A percentile compares a stretch with the other conserved stretches of the same genome.
phyloP scores from a whole-genome alignment of 148 eudicot species.

The Mesembryanthemum crystallinum region DNA sequence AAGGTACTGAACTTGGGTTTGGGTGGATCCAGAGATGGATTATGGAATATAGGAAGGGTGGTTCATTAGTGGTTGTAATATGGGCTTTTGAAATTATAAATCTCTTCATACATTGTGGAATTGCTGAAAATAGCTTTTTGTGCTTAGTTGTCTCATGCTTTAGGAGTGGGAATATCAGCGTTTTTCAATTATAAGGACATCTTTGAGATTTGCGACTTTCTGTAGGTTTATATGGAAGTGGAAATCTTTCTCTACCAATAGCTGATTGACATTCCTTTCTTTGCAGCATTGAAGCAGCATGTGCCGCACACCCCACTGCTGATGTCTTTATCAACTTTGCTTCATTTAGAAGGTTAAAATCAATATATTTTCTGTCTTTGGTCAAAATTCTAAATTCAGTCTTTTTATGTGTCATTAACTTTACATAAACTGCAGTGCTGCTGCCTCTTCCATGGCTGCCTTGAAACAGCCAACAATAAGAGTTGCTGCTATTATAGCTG shows the following conservation, averaged over 20 bases:
- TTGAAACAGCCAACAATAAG: constrained; percentile 91
- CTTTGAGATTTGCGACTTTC: not conserved
- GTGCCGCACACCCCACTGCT: constrained; percentile 96
- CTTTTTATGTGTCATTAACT: not conserved
- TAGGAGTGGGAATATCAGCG: not conserved
- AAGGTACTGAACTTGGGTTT: not conserved
- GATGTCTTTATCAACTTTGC: constrained; percentile 98
- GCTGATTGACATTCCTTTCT: constrained; percentile 10
- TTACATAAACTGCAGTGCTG: constrained; percentile 58
- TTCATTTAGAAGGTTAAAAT: constrained; percentile 81
- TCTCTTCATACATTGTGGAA: not conserved
- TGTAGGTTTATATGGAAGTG: not conserved
- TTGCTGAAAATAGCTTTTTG: not conserved
- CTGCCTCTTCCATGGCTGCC: constrained; percentile 89
- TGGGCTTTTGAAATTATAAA: not conserved
- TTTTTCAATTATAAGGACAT: not conserved
- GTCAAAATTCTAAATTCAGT: not conserved
- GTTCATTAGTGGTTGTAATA: not conserved
- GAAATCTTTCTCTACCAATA: not conserved
- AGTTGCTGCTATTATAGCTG: constrained; percentile 91
- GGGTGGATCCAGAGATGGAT: not conserved
- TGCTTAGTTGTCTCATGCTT: not conserved
- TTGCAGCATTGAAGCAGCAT: constrained; percentile 87
- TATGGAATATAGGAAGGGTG: not conserved
- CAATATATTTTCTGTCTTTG: not conserved